These are phyloP conservation scores for Suhomyces pyralidae DNA, from an alignment of 805 yeast species.

Conservation along the genomic window DNA sequence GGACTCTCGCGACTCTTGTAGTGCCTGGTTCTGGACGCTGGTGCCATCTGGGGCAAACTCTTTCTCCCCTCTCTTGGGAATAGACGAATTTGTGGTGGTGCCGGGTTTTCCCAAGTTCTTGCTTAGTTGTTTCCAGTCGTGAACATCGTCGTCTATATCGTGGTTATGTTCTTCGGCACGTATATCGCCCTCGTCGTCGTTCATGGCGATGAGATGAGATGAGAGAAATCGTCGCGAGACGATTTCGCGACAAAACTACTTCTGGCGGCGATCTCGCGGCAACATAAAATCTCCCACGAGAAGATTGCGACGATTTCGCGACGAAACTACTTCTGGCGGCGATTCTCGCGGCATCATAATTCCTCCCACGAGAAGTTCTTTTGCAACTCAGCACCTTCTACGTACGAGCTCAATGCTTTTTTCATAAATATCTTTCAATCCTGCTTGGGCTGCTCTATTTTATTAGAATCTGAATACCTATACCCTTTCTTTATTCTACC, in stretches of 20 bases:
- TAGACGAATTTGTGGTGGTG: constrained; percentile 13
- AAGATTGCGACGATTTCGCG: no score
- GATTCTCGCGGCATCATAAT: not conserved
- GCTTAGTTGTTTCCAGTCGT: constrained; percentile 49
- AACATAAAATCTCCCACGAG: no score
- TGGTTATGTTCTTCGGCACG: constrained; percentile 3
- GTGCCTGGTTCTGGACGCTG: constrained; percentile 41
- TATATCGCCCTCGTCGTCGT: constrained; percentile 7
- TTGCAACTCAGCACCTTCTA: no score
- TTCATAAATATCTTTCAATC: no score
- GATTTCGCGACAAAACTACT: not conserved
- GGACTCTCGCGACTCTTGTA: constrained; percentile 56
- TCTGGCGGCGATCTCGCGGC: not conserved
- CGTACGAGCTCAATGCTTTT: no score
- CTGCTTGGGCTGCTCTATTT: no score
- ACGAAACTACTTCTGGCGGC: no score
- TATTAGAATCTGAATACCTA: no score
- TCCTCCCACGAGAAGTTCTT: no score
- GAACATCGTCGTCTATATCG: constrained; percentile 44
- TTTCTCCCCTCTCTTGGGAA: constrained; percentile 79
- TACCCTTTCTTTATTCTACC: no score
- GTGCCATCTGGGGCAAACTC: constrained; percentile 85
- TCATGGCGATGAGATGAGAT: not conserved
- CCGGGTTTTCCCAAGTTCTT: constrained; percentile 6
- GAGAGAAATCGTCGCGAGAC: no score